Evolutionary conservation across 108 stramenopile species (phyloP).

Genomic region (Stephanodiscus minutulus): DNA sequence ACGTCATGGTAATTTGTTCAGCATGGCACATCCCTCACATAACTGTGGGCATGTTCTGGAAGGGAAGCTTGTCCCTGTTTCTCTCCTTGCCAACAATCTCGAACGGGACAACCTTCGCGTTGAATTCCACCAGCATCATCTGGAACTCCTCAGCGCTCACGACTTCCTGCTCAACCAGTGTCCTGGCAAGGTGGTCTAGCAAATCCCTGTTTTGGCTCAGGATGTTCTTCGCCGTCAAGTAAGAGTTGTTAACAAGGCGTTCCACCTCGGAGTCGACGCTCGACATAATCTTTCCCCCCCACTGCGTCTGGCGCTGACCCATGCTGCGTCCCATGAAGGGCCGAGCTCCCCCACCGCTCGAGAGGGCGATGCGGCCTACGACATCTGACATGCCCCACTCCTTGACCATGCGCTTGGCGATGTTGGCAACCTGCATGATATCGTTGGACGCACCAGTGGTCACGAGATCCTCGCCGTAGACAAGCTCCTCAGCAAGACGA

Average conservation of each 20-base stretch:
- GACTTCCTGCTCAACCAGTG: constrained; percentile 68
- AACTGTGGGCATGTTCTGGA: constrained; percentile 66
- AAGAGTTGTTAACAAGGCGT: constrained; percentile 71
- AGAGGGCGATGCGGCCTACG: constrained; percentile 70
- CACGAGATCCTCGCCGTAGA: constrained; percentile 87
- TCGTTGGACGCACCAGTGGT: constrained; percentile 98
- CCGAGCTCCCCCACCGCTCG: constrained; percentile 28
- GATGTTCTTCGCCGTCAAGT: constrained; percentile 66
- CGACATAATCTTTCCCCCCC: constrained; percentile 64
- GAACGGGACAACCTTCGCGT: constrained; percentile 64
- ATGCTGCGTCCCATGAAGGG: constrained; percentile 61
- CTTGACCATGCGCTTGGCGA: constrained; percentile 93
- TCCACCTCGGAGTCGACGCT: constrained; percentile 71
- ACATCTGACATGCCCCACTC: constrained; percentile 81
- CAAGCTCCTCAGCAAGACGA: constrained; percentile 95
- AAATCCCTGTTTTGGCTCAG: constrained; percentile 56
- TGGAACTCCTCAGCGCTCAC: constrained; percentile 72
- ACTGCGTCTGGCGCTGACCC: constrained; percentile 60
- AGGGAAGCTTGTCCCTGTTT: constrained; percentile 83
- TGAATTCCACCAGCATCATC: constrained; percentile 62
- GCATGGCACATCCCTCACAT: constrained; percentile 30
- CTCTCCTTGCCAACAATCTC: constrained; percentile 69
- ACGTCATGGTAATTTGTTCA: background rate
- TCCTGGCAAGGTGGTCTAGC: constrained; percentile 56
- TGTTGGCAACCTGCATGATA: constrained; percentile 92